Evolutionary conservation across 352 stramenopile genomes (phyloP).

Genomic region (Phytopythium chamaehyphon): DNA sequence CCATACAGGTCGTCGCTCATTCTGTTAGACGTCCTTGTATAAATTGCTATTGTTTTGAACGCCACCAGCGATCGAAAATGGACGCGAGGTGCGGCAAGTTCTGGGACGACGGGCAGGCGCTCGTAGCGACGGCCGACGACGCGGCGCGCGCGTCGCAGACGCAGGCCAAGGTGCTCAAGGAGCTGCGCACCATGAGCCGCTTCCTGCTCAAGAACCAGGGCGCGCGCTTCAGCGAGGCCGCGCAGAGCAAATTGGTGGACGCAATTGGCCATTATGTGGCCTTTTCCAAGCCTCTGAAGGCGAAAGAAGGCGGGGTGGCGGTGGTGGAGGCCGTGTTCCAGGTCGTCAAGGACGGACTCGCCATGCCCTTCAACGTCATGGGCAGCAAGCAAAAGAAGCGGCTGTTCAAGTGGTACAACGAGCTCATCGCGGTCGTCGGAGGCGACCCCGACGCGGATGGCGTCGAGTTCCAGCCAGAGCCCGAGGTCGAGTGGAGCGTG

Average conservation of each 20-base stretch:
- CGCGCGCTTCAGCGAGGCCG: constrained; percentile 70
- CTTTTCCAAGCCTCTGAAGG: constrained; percentile 41
- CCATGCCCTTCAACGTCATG: constrained; percentile 82
- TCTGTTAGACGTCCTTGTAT: no score
- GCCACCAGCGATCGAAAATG: constrained; percentile 27
- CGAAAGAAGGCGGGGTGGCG: constrained; percentile 18
- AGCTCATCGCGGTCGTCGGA: constrained; percentile 58
- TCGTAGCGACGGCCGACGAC: constrained; percentile 26
- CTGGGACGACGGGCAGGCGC: constrained; percentile 63
- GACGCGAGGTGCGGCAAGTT: constrained; percentile 71
- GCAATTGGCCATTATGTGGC: constrained; percentile 62
- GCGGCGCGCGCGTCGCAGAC: constrained; percentile 20
- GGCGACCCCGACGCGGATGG: constrained; percentile 37
- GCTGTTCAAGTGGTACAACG: constrained; percentile 84
- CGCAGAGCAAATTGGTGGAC: constrained; percentile 78
- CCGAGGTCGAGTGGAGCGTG: constrained; percentile 50
- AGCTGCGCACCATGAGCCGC: constrained; percentile 66
- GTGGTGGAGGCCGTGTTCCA: constrained; percentile 60
- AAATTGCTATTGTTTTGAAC: neutral
- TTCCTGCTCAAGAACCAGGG: constrained; percentile 80
- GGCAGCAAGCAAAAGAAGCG: constrained; percentile 80
- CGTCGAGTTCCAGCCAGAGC: constrained; percentile 8
- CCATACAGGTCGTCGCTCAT: constrained; percentile 64
- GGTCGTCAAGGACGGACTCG: constrained; percentile 73
- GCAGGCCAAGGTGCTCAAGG: constrained; percentile 60